Evolutionary conservation across 306 rosid genomes (phyloP).

Genomic region (Vigna angularis): DNA sequence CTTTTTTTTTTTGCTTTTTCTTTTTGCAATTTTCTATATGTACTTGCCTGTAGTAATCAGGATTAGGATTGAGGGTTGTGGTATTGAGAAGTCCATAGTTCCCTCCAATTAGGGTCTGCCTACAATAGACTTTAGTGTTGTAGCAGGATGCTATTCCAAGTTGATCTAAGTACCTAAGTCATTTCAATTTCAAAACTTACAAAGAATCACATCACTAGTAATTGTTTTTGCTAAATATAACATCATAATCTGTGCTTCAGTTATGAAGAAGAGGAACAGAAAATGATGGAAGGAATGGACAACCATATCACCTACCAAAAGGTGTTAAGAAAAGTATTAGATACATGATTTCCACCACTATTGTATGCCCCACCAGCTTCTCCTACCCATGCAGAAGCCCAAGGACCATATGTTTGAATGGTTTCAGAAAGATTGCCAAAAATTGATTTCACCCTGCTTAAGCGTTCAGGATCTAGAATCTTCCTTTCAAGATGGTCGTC

Average conservation of each 20-base stretch:
- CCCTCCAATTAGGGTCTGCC: conserved; percentile 93
- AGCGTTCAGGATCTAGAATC: conserved; percentile 72
- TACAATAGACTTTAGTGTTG: conserved; percentile 79
- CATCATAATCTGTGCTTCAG: neutral
- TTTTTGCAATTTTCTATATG: conserved; percentile 1
- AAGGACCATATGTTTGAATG: conserved; percentile 71
- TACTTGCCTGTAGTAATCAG: conserved; percentile 87
- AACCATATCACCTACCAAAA: conserved; percentile 88
- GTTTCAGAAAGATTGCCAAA: conserved; percentile 66
- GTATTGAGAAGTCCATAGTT: conserved; percentile 89
- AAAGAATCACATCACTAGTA: conserved; percentile 34
- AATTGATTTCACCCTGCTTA: conserved; percentile 58
- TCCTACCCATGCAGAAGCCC: conserved; percentile 95
- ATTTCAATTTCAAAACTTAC: conserved; percentile 31
- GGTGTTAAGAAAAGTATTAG: conserved; percentile 84
- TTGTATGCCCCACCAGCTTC: conserved; percentile 98
- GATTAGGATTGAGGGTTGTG: conserved; percentile 82
- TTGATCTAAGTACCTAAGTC: conserved; percentile 93
- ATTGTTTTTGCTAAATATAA: conserved; percentile 8
- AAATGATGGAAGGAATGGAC: conserved; percentile 35
- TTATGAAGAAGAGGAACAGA: neutral
- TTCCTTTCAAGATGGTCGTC: conserved; percentile 66
- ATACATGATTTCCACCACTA: conserved; percentile 82
- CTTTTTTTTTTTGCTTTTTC: neutral
- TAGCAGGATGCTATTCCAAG: conserved; percentile 88